Conservation (phyloP, 1,139 yeast species). For the Wickerhamiella pararugosa region DNA sequence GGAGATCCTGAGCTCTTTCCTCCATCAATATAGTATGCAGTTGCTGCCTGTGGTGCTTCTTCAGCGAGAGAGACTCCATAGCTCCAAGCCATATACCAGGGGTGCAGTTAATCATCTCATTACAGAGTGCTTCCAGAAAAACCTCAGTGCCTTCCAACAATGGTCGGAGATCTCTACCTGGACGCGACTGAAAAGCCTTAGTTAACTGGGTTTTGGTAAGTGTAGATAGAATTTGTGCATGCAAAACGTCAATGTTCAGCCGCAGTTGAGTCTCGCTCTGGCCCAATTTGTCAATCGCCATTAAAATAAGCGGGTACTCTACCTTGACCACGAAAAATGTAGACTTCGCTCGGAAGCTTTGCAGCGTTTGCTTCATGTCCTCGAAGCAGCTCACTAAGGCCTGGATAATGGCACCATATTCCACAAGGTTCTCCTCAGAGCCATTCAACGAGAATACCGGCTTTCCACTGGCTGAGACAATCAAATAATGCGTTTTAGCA, state of each 20-base stretch:
- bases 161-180: constrained; percentile 70
- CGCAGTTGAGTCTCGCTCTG: constrained; percentile 40
- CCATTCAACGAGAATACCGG: constrained; percentile 80
- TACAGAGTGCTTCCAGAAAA: constrained; percentile 47
- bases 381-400: constrained; percentile 51
- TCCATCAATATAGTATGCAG: constrained; percentile 32
- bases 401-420: constrained; percentile 50
- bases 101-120: constrained; percentile 37
- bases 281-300: constrained; percentile 51
- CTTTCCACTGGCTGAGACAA: constrained; percentile 84
- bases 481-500: constrained; percentile 32
- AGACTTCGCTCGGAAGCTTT: constrained; percentile 22
- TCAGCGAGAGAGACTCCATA: constrained; percentile 40
- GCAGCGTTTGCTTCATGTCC: constrained; percentile 14
- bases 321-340: constrained; percentile 46
- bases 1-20: constrained; percentile 31
- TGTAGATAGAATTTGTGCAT: constrained; percentile 67
- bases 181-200: constrained; percentile 52
- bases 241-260: constrained; percentile 57
- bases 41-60: constrained; percentile 32
- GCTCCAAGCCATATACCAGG: constrained; percentile 48
- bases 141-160: constrained; percentile 52
- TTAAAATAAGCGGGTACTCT: constrained; percentile 54
- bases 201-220: constrained; percentile 61
- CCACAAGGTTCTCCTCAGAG: constrained; percentile 50